Conservation (phyloP, 2,329 filamentous ascomycete genomes). For the Colletotrichum plurivorum region DNA sequence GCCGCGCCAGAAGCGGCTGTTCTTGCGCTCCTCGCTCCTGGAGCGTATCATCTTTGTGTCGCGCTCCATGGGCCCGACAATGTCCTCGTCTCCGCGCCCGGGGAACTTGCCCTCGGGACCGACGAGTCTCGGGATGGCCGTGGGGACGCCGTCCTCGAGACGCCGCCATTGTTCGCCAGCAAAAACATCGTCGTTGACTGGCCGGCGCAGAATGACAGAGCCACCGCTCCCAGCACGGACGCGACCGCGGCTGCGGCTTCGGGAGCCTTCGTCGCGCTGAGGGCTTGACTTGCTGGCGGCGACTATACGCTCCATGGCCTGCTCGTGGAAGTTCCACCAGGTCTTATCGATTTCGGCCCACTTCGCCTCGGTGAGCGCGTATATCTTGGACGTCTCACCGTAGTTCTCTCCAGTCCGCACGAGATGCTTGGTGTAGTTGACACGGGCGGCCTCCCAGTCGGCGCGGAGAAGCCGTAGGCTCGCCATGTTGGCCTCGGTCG, state of each 20-base stretch:
- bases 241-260: slow-evolving; percentile 57
- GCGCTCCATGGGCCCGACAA: slow-evolving; percentile 90
- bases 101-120: slow-evolving; percentile 89
- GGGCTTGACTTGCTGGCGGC: slow-evolving; percentile 53
- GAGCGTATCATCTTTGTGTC: slow-evolving; percentile 67
- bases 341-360: slow-evolving; percentile 84
- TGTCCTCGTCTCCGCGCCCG: slow-evolving; percentile 88
- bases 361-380: slow-evolving; percentile 87
- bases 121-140: slow-evolving; percentile 77
- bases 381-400: slow-evolving; percentile 89
- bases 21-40: slow-evolving; percentile 59
- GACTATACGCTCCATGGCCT: slow-evolving; percentile 69
- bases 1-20: slow-evolving; percentile 63
- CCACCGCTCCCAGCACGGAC: slow-evolving; percentile 59
- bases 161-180: slow-evolving; percentile 59
- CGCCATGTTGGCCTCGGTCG: slow-evolving; percentile 72
- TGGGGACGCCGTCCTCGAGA: slow-evolving; percentile 70
- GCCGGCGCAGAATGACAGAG: slow-evolving; percentile 47
- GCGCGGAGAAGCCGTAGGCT: slow-evolving; percentile 74
- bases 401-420: slow-evolving; percentile 92
- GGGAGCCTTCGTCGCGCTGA: slow-evolving; percentile 46
- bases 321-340: slow-evolving; percentile 81
- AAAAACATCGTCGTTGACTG: slow-evolving; percentile 55
- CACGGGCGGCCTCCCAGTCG: slow-evolving; percentile 87
- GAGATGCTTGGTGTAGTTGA: slow-evolving; percentile 91